Conservation (phyloP, 1,284 basidiomycete genomes). For the Naganishia sp. region DNA sequence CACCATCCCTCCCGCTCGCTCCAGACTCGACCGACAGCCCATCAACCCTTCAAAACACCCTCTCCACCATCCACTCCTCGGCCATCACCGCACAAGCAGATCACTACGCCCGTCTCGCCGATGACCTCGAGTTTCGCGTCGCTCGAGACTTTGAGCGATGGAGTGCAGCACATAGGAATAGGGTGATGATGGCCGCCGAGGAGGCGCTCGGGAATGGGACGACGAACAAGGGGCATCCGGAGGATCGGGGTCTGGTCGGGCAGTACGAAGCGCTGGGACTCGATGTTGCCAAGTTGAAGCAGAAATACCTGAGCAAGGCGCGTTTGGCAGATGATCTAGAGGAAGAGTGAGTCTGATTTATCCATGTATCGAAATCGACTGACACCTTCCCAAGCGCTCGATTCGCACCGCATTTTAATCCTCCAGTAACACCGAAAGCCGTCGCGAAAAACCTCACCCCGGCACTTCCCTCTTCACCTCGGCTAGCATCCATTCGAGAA, state of each 20-base stretch:
- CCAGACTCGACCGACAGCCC: slow-evolving; percentile 47
- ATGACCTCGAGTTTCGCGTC: slow-evolving; percentile 47
- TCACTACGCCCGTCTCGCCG: slow-evolving; percentile 44
- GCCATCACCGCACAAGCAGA: slow-evolving; percentile 34
- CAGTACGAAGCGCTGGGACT: slow-evolving; percentile 65
- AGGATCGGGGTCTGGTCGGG: slow-evolving; percentile 64
- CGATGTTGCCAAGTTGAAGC: slow-evolving; percentile 57
- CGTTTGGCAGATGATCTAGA: slow-evolving; percentile 82
- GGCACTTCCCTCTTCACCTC: slow-evolving; percentile 23
- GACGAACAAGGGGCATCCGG: slow-evolving; percentile 61
- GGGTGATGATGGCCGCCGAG: slow-evolving; percentile 43
- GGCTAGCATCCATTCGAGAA: slow-evolving; percentile 14
- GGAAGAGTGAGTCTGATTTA: slow-evolving; percentile 70
- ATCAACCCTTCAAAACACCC: slow-evolving; percentile 39
- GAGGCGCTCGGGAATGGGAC: slow-evolving; percentile 56
- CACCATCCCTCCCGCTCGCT: slow-evolving; percentile 31
- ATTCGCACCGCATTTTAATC: slow-evolving; percentile 65
- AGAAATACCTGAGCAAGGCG: slow-evolving; percentile 72
- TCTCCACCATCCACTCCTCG: slow-evolving; percentile 35
- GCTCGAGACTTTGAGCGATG: slow-evolving; percentile 47
- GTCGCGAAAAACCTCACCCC: slow-evolving; percentile 59
- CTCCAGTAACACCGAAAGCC: slow-evolving; percentile 56
- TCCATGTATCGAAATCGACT: background rate
- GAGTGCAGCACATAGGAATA: slow-evolving; percentile 46
- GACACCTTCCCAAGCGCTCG: slow-evolving; percentile 61